Evolutionary conservation across 495 filamentous ascomycete genomes (phyloP), one percentile per base, ranked within the genome.

Genomic region (Talaromyces borbonicus): DNA sequence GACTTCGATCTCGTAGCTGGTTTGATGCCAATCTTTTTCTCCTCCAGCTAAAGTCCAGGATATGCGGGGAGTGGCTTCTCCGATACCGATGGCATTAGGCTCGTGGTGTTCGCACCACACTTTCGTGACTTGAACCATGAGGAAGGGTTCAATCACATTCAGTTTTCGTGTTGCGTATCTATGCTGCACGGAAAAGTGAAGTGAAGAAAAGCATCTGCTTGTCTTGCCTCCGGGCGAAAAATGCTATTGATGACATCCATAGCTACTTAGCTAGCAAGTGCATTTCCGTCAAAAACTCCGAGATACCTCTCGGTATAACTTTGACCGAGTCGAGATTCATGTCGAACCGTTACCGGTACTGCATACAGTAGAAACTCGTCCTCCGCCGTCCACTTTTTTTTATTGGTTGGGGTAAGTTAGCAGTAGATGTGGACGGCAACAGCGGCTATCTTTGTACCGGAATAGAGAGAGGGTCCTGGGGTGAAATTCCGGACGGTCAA

Each of bases 1-100:
- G 12, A 69, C 54, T n/a, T 64, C 49, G 7, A 69, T 52, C 11
- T 67, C 59, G 29, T 67, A 69, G 26, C 61, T 55, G 1, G 46
- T 52, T 27, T 69, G 66, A 29, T 53, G 52, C 62, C 64, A 69
- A 33, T 63, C 52, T 15, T 15, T 11, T 32, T 32, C 30, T 32
- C 15, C 30, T 4, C 26, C 29, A 23, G 37, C n/a, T 24, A 47
- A 55, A 14, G 46, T 40, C 63, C 63, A 67, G 11, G 63, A 67
- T 8, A 67, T 40, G 16, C 63, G 61, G 31, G 63, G 63, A 4
- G 35, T 46, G 12, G 57, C 15, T 20, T 43, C 48, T n/a, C 50
- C 51, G 22, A 67, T 52, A 14, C 59, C 63, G n/a, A 61, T 32
- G 30, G 30, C 15, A n/a, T 32, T 32, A n/a, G 30, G 30, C 30